Evolutionary conservation across 164 flowering plant species (phyloP).

Genomic region (Magnolia changhungtana): DNA sequence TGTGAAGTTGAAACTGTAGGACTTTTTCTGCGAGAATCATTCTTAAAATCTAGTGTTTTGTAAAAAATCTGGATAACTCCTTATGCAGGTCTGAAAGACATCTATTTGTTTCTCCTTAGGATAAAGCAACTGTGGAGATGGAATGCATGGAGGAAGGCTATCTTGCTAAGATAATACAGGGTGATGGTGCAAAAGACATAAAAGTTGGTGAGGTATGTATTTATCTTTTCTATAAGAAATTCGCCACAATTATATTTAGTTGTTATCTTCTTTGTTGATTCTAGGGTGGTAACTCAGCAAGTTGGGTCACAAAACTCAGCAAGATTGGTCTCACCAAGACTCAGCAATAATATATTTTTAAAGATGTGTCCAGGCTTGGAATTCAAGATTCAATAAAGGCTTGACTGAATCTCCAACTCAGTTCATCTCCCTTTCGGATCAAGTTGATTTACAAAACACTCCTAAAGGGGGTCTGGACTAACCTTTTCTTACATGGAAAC

Average conservation of each 20-base stretch:
- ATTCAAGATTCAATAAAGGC: no score
- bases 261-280: no score
- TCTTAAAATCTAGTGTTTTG: background rate
- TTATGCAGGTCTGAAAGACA: background rate
- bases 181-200: conserved; percentile 84
- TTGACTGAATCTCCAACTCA: no score
- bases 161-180: conserved; percentile 80
- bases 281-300: no score
- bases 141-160: conserved; percentile 99
- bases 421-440: no score
- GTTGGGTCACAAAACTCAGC: no score
- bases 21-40: conserved; percentile 2
- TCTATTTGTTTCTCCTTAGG: conserved; percentile 33
- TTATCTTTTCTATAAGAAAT: background rate
- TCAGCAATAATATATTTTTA: no score
- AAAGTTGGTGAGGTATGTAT: conserved; percentile 92
- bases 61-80: background rate
- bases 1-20: conserved; percentile 99
- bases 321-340: no score
- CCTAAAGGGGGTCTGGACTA: no score
- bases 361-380: no score
- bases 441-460: conserved; percentile 55
- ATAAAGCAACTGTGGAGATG: conserved; percentile 99
- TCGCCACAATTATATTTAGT: no score
- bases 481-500: no score